phyloP scores from a whole-genome alignment of 2,329 filamentous ascomycete genomes.

The Teratosphaeria viscida region DNA sequence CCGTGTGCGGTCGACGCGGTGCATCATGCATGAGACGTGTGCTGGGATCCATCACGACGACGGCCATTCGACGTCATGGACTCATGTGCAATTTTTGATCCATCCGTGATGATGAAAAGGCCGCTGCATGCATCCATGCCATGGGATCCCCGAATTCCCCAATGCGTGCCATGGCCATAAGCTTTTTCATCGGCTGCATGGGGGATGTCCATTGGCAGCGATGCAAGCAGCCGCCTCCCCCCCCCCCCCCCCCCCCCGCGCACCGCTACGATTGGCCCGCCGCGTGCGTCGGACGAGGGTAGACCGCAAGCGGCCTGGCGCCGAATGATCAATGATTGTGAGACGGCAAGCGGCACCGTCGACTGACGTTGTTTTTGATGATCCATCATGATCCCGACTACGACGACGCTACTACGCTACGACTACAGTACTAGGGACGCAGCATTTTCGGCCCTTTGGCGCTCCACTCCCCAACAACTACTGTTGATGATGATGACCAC shows the following conservation, averaged over 20 bases:
- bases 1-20: not conserved
- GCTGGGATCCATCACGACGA: not conserved
- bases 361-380: not conserved
- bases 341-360: conserved; percentile 1
- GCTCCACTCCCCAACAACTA: conserved; percentile 3
- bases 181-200: not conserved
- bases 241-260: not conserved
- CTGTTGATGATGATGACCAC: not conserved
- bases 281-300: not conserved
- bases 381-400: no score
- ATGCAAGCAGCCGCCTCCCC: not conserved
- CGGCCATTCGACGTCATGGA: not conserved
- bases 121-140: no score
- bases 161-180: not conserved
- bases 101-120: no score
- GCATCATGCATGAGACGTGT: not conserved
- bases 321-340: not conserved
- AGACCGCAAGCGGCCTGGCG: not conserved
- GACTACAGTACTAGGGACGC: not conserved
- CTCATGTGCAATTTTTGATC: not conserved
- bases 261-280: not conserved
- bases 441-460: conserved; percentile 6
- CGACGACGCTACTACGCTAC: no score
- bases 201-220: not conserved
- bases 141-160: no score